These are phyloP conservation scores for Globisporangium abappressorium DNA, from an alignment of 352 stramenopile species.

Conservation along the genomic window DNA sequence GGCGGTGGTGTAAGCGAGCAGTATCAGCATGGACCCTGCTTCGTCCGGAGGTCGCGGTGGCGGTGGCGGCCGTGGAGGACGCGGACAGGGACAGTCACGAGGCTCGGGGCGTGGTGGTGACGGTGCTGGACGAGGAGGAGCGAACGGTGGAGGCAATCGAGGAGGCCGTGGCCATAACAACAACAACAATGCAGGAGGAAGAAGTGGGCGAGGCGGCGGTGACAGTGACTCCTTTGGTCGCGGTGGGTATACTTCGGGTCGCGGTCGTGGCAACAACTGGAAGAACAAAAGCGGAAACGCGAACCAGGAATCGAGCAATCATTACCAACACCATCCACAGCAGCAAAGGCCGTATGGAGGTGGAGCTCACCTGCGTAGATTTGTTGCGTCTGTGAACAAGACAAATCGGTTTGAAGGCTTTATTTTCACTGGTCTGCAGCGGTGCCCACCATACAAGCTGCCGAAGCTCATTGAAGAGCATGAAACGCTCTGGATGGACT, in stretches of 20 bases:
- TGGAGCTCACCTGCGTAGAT: background rate
- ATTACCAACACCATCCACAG: background rate
- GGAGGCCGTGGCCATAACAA: background rate
- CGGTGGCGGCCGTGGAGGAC: background rate
- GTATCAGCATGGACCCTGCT: conserved; percentile 5
- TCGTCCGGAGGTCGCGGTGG: background rate
- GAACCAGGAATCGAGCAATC: conserved; percentile 4
- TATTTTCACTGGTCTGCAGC: conserved; percentile 35
- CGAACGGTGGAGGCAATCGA: background rate
- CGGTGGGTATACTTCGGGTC: background rate
- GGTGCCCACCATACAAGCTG: conserved; percentile 41
- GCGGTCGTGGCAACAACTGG: background rate
- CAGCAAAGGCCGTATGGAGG: background rate
- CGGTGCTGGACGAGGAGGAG: background rate
- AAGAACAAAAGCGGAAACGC: background rate
- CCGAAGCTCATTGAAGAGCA: conserved; percentile 28
- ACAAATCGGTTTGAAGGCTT: conserved; percentile 32
- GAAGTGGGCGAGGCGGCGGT: background rate
- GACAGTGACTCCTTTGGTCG: background rate
- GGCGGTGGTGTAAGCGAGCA: background rate
- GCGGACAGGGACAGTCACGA: background rate
- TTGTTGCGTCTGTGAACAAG: background rate
- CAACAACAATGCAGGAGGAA: background rate
- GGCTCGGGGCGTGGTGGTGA: background rate
- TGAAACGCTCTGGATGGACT: conserved; percentile 40